Evolutionary conservation across 176 grass and related monocot species (phyloP).

Genomic region (Cocos nucifera): DNA sequence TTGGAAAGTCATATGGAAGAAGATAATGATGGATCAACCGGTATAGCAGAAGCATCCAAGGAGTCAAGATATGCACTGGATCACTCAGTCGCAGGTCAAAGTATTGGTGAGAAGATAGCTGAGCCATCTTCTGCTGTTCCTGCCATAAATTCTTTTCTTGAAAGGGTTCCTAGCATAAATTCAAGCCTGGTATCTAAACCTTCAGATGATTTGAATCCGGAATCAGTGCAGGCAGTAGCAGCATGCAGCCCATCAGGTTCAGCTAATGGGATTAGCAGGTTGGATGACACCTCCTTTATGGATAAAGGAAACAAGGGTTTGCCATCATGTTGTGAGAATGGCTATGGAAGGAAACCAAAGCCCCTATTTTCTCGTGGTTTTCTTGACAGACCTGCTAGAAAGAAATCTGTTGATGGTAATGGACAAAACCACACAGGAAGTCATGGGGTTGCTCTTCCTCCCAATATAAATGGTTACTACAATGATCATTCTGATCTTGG

Average conservation of each 20-base stretch:
- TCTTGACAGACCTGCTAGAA: conserved; percentile 37
- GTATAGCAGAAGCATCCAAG: conserved; percentile 20
- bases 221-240: background rate
- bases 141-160: background rate
- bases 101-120: conserved; percentile 24
- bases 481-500: conserved; percentile 20
- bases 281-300: conserved; percentile 20
- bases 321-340: conserved; percentile 20
- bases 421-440: conserved; percentile 17
- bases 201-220: background rate
- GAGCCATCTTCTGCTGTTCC: conserved; percentile 34
- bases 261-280: background rate
- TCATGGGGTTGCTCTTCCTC: conserved; percentile 14
- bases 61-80: too few relatives aligned
- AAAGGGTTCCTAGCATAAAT: background rate
- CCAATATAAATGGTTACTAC: conserved; percentile 32
- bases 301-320: conserved; percentile 14
- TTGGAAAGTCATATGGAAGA: background rate
- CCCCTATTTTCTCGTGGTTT: conserved; percentile 49
- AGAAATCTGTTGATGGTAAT: conserved; percentile 31
- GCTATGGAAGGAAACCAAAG: conserved; percentile 30
- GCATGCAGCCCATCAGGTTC: conserved; percentile 6
- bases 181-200: background rate
- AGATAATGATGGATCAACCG: background rate
- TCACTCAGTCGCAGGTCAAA: too few relatives aligned